Percentiles rank a stretch among this genome's conserved stretches.
Conservation (phyloP, 2,329 filamentous ascomycete species). For the Alternaria arbusti region DNA sequence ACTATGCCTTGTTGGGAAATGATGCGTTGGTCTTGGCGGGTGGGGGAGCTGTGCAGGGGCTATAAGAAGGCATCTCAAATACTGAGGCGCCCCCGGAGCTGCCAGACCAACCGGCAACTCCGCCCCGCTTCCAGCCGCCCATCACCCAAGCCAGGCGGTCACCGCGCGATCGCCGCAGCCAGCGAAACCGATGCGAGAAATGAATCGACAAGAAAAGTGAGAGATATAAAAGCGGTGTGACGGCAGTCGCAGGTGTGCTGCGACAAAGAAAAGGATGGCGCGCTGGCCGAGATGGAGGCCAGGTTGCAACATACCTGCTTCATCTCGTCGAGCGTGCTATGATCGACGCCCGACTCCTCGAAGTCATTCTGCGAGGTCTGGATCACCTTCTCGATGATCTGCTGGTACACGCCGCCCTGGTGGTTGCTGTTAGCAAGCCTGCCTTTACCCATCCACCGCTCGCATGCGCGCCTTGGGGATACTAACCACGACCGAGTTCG, state of each 20-base stretch:
- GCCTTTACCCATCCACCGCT: constrained; percentile 18
- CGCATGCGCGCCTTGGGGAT: constrained; percentile 26
- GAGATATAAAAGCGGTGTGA: constrained; percentile 9
- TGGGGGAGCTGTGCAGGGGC: constrained; percentile 48
- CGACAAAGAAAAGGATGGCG: constrained; percentile 23
- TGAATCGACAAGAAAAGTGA: constrained; percentile 14
- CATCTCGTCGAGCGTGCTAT: constrained; percentile 84
- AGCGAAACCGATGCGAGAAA: constrained; percentile 21
- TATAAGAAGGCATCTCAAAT: constrained; percentile 58
- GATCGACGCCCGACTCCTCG: constrained; percentile 92
- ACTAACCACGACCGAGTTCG: constrained; percentile 50
- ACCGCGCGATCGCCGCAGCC: constrained; percentile 26
- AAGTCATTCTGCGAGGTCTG: constrained; percentile 83
- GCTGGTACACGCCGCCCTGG: constrained; percentile 79
- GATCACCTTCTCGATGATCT: constrained; percentile 80
- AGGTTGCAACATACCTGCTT: constrained; percentile 71
- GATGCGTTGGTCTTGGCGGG: constrained; percentile 45
- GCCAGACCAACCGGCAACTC: constrained; percentile 46
- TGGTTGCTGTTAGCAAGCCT: constrained; percentile 39
- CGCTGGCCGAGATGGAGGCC: constrained; percentile 17
- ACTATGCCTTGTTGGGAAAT: constrained; percentile 44
- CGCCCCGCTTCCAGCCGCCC: constrained; percentile 54
- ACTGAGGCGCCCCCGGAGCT: constrained; percentile 50
- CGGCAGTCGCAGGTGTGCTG: constrained; percentile 9
- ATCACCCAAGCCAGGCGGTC: constrained; percentile 36